phyloP scores from a whole-genome alignment of 805 yeast species.

The Barnettozyma sucrosica region DNA sequence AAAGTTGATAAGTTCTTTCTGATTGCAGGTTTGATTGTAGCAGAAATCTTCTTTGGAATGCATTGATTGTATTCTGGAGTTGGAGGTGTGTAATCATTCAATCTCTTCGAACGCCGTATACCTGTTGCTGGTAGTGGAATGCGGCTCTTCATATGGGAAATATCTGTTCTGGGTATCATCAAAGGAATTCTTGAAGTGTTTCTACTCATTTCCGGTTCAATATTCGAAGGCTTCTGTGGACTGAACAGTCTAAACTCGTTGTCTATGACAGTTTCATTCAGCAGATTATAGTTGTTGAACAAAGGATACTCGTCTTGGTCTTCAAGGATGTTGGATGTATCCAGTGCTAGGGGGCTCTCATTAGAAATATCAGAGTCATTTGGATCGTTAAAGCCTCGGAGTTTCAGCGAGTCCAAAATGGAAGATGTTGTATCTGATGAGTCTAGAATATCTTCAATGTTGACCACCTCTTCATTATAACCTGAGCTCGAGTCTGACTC shows the following conservation, averaged over 20 bases:
- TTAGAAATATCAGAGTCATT: neutral
- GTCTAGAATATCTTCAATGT: slow-evolving; percentile 11
- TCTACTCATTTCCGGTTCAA: neutral
- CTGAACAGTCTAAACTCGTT: slow-evolving; percentile 5
- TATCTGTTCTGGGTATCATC: neutral
- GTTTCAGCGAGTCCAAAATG: slow-evolving; percentile 13
- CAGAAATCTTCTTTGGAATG: slow-evolving; percentile 15
- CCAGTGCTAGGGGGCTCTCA: neutral
- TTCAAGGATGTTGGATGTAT: neutral
- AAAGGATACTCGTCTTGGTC: slow-evolving; percentile 10
- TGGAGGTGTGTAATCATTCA: neutral
- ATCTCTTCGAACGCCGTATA: slow-evolving; percentile 22
- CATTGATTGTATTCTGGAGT: slow-evolving; percentile 8
- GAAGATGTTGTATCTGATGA: slow-evolving; percentile 14
- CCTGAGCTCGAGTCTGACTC: slow-evolving; percentile 1
- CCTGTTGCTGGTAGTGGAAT: slow-evolving; percentile 19
- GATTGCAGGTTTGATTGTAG: slow-evolving; percentile 13
- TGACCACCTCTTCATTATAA: slow-evolving; percentile 6
- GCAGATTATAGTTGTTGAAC: slow-evolving; percentile 1
- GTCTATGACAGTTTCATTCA: slow-evolving; percentile 2
- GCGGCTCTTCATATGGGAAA: slow-evolving; percentile 10
- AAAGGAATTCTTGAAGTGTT: neutral
- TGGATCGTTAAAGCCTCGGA: slow-evolving; percentile 1
- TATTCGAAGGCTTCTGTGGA: neutral
- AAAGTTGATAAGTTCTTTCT: slow-evolving; percentile 9